A percentile compares a stretch with the other conserved stretches of the same genome.
These are phyloP conservation scores for Trichomonas gallinae DNA, from an alignment of 208 protist genomes.

Conservation along the genomic window DNA sequence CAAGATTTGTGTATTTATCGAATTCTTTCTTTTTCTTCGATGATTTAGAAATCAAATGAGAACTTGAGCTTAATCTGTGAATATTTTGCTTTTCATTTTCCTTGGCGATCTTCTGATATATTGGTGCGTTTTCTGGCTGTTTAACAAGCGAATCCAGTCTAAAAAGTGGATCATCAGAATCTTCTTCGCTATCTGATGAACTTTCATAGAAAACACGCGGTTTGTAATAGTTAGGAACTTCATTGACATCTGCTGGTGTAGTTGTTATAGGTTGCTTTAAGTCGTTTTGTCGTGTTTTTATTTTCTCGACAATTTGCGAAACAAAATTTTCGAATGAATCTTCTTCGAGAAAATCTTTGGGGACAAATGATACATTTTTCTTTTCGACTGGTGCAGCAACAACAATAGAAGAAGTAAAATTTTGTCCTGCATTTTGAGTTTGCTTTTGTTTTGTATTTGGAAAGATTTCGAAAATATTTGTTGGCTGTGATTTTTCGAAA, in stretches of 20 bases:
- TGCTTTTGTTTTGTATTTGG: no score
- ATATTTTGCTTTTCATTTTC: background rate
- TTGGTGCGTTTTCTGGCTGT: background rate
- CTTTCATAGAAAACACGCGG: background rate
- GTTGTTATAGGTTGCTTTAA: no score
- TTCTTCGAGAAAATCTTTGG: background rate
- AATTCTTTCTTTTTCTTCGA: background rate
- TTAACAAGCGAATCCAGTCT: background rate
- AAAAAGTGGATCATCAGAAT: background rate
- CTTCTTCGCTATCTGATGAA: background rate
- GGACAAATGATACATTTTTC: background rate
- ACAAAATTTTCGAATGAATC: background rate
- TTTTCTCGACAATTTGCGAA: background rate
- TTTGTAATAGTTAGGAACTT: background rate
- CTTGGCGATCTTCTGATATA: background rate
- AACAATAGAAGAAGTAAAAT: background rate
- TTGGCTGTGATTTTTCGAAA: background rate
- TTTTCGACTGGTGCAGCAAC: background rate
- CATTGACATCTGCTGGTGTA: background rate
- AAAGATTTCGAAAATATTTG: no score
- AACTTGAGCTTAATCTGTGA: background rate
- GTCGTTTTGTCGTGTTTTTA: background rate
- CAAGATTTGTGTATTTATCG: background rate
- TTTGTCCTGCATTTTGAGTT: no score
- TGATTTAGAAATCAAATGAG: background rate